Evolutionary conservation across 1,284 basidiomycete genomes (phyloP).

Genomic region (Microbotryum violaceum): DNA sequence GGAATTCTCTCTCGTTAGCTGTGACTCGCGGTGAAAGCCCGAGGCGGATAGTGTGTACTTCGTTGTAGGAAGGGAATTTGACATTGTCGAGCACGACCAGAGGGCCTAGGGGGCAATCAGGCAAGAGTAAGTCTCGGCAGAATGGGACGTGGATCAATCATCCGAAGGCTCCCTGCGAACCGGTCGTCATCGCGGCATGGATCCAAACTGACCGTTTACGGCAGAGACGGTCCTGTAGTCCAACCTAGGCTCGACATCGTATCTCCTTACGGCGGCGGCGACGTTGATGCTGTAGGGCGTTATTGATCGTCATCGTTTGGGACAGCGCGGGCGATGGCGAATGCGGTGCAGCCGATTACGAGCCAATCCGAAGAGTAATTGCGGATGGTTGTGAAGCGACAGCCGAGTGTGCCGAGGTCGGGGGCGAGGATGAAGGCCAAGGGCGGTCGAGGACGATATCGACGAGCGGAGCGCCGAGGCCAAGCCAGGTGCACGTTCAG

Average conservation of each 20-base stretch:
- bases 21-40: neutral
- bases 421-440: neutral
- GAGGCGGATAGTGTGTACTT: slow-evolving; percentile 53
- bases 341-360: too few species aligned
- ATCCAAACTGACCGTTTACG: slow-evolving; percentile 46
- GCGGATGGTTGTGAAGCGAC: neutral
- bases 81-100: slow-evolving; percentile 97
- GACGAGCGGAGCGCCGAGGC: too few species aligned
- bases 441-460: neutral
- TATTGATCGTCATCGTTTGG: neutral
- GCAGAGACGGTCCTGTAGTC: slow-evolving; percentile 43
- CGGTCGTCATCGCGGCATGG: neutral
- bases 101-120: slow-evolving; percentile 36
- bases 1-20: too few species aligned
- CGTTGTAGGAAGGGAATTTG: slow-evolving; percentile 99
- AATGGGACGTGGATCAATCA: neutral
- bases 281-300: slow-evolving; percentile 27
- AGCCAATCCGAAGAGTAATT: neutral
- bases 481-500: neutral
- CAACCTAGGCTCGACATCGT: slow-evolving; percentile 67
- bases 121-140: slow-evolving; percentile 20
- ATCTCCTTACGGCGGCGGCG: slow-evolving; percentile 46
- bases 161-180: neutral
- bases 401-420: neutral
- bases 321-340: too few species aligned